Percentiles rank a stretch among this genome's conserved stretches.
Evolutionary conservation across 768 basidiomycete genomes (phyloP).

Genomic region (Rhodosporidiobolus odoratus): DNA sequence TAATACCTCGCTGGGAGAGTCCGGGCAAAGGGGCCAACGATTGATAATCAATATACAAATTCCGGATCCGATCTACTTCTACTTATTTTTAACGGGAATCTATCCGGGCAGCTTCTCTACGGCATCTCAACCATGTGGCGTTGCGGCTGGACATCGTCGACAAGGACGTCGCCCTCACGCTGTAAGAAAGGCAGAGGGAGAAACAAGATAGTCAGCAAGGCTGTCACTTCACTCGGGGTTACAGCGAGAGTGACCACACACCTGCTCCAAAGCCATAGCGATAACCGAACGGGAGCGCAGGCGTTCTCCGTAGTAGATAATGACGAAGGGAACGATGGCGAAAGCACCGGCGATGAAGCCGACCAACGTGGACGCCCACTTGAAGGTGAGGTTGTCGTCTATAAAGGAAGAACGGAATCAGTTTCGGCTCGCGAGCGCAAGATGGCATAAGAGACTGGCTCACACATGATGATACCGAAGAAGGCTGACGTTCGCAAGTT

Average conservation of each 20-base stretch:
- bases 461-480: constrained; percentile 35
- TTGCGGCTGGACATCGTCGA: background rate
- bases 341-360: constrained; percentile 36
- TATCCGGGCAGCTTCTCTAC: background rate
- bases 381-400: constrained; percentile 35
- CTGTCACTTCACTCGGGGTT: background rate
- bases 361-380: constrained; percentile 21
- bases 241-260: background rate
- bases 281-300: constrained; percentile 24
- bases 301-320: constrained; percentile 23
- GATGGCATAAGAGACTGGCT: background rate
- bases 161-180: constrained; percentile 24
- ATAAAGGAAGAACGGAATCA: background rate
- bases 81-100: too few species aligned
- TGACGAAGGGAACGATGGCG: constrained; percentile 25
- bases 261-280: constrained; percentile 11
- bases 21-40: too few species aligned
- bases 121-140: constrained; percentile 3
- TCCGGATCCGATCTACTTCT: too few species aligned
- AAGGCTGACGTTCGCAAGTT: constrained; percentile 14
- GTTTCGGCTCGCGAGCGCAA: background rate
- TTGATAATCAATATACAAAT: too few species aligned
- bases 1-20: too few species aligned
- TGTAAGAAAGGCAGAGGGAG: constrained; percentile 1
- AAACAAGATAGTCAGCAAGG: background rate